Base-by-base conservation (phyloP, 768 basidiomycete genomes). In the Rhodosporidiobolus odoratus region DNA sequence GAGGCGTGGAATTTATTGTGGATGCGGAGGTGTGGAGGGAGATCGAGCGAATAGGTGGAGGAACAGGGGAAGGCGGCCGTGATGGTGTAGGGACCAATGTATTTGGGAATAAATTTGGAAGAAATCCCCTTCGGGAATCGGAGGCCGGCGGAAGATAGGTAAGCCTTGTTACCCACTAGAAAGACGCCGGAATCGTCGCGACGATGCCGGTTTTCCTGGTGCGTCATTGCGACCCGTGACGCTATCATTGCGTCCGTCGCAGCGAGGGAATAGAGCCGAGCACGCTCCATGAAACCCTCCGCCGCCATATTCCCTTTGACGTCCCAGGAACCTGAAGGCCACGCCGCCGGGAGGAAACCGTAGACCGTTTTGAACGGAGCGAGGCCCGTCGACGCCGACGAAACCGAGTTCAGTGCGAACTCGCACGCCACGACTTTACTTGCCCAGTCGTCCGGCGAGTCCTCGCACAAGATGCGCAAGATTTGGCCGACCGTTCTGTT, bases 331-430 rank as follows among this genome's bases (percentile, higher is more conserved):
- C 7, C 13, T 12, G 23, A 16, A 9, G 54, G 54, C 54, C 32
- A 56, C 19, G 32, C 35, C 12, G 56, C 13, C 19, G 45, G 57
- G 32, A 58, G 30, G 64, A 65, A 57, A 8, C 45, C 45, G 43
- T 52, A 47, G 43, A 65, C n/a, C 6, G 40, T n/a, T 17, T 52
- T 23, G 57, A 52, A 66, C 6, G 43, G 58, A 1, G 30, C 17
- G 45, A 66, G n/a, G 12, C 50, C n/a, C 3, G 38, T 52, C n/a
- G 48, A 13, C 10, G 61, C 23, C 10, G 50, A n/a, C 1, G 37
- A 1, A 2, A 37, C 27, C n/a, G 16, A 30, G 61, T 83, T 83
- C 21, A 82, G 76, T 0, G 82, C 80, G 74, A 82, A 82, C 66
- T 82, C 80, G 37, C 81, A 79, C 13, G 65, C 77, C 4, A 79